Percentiles rank a stretch among this genome's conserved stretches.
phyloP scores from a whole-genome alignment of 2,329 filamentous ascomycete genomes.

The Calonectria pseudoreteaudii region DNA sequence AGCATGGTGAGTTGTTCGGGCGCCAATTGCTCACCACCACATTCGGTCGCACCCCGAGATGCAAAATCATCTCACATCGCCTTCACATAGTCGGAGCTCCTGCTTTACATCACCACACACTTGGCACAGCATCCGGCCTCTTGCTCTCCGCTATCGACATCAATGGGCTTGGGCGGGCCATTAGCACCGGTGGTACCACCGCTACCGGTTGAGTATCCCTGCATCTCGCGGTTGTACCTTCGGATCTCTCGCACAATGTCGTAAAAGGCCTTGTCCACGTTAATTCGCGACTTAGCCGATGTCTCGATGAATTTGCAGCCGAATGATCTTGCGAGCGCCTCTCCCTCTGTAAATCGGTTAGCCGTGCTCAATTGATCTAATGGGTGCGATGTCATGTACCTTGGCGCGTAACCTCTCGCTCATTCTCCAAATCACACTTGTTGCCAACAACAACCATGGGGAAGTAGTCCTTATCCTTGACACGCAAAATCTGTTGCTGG shows the following conservation, averaged over 20 bases:
- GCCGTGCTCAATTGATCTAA: not conserved
- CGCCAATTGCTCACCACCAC: conserved; percentile 25
- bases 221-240: conserved; percentile 98
- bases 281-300: conserved; percentile 96
- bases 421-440: conserved; percentile 97
- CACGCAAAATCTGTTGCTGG: conserved; percentile 97
- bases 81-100: conserved; percentile 12
- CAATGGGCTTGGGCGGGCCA: conserved; percentile 78
- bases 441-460: conserved; percentile 99
- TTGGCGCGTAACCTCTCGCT: conserved; percentile 91
- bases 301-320: conserved; percentile 99
- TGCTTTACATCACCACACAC: conserved; percentile 87
- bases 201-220: conserved; percentile 81
- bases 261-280: conserved; percentile 98
- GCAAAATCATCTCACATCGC: conserved; percentile 26
- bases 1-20: conserved; percentile 23
- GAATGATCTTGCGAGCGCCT: conserved; percentile 86
- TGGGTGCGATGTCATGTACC: conserved; percentile 69
- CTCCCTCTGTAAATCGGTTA: conserved; percentile 76
- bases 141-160: conserved; percentile 76
- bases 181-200: conserved; percentile 72
- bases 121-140: conserved; percentile 85
- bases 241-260: conserved; percentile 98
- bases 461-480: conserved; percentile 99
- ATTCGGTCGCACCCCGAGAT: conserved; percentile 22